Base-by-base conservation (phyloP, 495 filamentous ascomycete species). In the Pseudotulostoma volvatum region DNA sequence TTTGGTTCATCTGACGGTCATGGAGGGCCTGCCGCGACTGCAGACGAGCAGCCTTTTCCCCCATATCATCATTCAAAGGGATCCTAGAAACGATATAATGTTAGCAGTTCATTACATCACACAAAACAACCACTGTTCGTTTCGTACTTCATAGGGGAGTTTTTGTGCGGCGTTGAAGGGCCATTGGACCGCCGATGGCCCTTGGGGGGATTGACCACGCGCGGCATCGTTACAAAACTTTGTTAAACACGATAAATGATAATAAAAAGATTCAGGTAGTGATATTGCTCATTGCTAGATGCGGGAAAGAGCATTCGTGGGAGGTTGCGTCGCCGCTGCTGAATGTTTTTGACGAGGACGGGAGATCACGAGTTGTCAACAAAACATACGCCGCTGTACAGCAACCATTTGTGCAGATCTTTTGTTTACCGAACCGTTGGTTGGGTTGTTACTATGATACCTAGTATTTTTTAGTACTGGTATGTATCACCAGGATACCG, bases 21-120 rank as follows among this genome's bases (percentile, higher is more conserved):
- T 95, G 83, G 30, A 82, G 73, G 31, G 83, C 84, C 51, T 87
- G 84, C 47, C 90, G 76, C 39, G 83, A 82, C 50, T 93, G 84
- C 48, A 85, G 66, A 19, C 92, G 79, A 48, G 79, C 77, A 25
- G 84, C 84, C 59, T 93, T 95, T 56, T 99, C 90, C 38, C 74
- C 74, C 43, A 74, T 74, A 62, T 99, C 90, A 70, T 99, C 90
- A 59, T 96, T 95, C 31, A 99, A 71, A 7, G 92, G 88, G 39
- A 97, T 92, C 40, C 68, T 71, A n/a, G 33, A 48, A 31, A 44
- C 44, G n/a, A n/a, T n/a, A n/a, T n/a, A n/a, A n/a, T n/a, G n/a
- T n/a, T 45, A 42, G 38, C 38, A 31, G 45, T 19, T 41, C 31
- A n/a, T n/a, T n/a, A n/a, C n/a, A n/a, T n/a, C n/a, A n/a, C n/a